Evolutionary conservation across 2,329 filamentous ascomycete genomes (phyloP).

Genomic region (Paraphaeosphaeria sporulosa): DNA sequence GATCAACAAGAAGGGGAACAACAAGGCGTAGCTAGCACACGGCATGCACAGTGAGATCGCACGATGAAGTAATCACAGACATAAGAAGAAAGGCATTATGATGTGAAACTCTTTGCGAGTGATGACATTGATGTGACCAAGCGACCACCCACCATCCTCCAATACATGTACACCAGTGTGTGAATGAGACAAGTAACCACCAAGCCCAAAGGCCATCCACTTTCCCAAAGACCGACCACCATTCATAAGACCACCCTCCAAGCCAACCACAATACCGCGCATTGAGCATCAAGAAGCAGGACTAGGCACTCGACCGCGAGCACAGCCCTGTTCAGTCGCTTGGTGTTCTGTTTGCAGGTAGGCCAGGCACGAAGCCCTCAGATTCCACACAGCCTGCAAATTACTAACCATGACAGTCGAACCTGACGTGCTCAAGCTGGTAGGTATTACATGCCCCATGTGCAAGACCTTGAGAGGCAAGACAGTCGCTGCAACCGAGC

Average conservation of each 20-base stretch:
- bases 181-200: neutral
- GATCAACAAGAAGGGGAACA: neutral
- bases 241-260: neutral
- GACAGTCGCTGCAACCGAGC: conserved; percentile 3
- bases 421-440: conserved; percentile 3
- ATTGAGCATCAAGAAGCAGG: neutral
- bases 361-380: conserved; percentile 7
- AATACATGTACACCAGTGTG: neutral
- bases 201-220: neutral
- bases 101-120: conserved; percentile 4
- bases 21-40: neutral
- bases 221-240: neutral
- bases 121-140: neutral
- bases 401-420: conserved; percentile 4
- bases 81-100: neutral
- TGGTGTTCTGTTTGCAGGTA: neutral
- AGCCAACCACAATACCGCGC: conserved; percentile 5
- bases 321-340: neutral
- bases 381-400: conserved; percentile 2
- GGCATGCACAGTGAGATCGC: neutral
- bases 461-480: conserved; percentile 2
- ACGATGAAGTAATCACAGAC: neutral
- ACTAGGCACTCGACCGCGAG: conserved; percentile 1
- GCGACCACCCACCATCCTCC: neutral
- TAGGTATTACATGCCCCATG: too few relatives aligned